Evolutionary conservation across 371 early-diverging fungal genomes (phyloP), one percentile per base, ranked within the genome.

Genomic region (Quaeritorhiza haematococci): DNA sequence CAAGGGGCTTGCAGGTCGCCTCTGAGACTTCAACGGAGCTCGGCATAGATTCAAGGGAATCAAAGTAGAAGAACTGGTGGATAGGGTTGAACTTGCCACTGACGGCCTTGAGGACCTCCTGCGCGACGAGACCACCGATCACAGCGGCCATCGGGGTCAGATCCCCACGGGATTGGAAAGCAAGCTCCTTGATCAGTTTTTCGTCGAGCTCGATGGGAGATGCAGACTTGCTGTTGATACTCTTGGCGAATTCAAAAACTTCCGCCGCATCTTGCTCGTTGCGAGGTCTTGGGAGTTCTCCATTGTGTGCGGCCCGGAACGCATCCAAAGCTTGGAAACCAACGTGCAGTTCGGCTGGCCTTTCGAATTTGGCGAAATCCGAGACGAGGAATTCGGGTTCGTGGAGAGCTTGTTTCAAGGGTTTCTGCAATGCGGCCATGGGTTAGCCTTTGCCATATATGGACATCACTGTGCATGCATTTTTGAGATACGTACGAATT

Each of bases 1-100:
- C 90, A 33, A 66, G 71, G 23, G 92, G 90, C 34, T 81, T 78
- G 72, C 90, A 88, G 21, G 73, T 67, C 52, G 82, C 90, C 67
- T 90, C 91, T 10, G 84, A 83, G 30, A 86, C 63, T 6, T 67
- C 64, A 44, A 76, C 70, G 19, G 72, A 68, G 33, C 47, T 53
- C 24, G 96, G 95, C 50, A 98, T 75, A 19, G 91, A 90, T 74
- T 99, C 98, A 43, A 96, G 80, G 13, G 95, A 90, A 78, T 99
- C 98, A 82, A 97, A 97, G 79, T 97, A 99, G 75, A 98, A 76
- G 79, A 84, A 93, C 79, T 99, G 99, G 46, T 84, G 68, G 58
- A 99, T 88, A 13, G 99, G 99, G 57, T 75, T 73, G 77, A 99
- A 99, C 69, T 99, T 99, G 56, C 94, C 96, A 70, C 93, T 91